These are phyloP conservation scores for Saccharomyces kudriavzevii DNA, from an alignment of 805 yeast genomes.

Conservation along the genomic window DNA sequence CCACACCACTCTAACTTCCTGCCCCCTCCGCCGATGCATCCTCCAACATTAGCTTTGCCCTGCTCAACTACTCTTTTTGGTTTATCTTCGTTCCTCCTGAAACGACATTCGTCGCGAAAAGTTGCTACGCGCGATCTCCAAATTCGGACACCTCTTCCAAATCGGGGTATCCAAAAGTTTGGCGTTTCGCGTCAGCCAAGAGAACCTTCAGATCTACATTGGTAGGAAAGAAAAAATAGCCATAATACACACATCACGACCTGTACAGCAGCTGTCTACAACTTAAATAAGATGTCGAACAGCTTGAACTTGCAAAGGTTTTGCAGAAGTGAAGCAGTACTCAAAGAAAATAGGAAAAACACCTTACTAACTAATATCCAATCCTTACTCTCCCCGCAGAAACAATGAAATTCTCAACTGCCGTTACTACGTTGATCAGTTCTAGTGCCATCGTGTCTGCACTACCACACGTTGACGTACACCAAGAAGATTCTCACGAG, in stretches of 20 bases:
- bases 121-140: not conserved
- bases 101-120: not conserved
- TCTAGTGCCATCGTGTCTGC: constrained; percentile 26
- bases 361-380: constrained; percentile 2
- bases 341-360: not conserved
- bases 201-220: not conserved
- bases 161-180: not conserved
- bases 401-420: constrained; percentile 30
- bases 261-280: not conserved
- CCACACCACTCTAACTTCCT: not conserved
- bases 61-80: not conserved
- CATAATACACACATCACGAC: not conserved
- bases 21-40: not conserved
- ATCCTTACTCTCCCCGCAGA: not conserved
- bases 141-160: not conserved
- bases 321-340: not conserved
- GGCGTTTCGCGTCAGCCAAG: not conserved
- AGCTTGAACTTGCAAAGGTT: not conserved
- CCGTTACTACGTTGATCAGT: constrained; percentile 25
- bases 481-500: constrained; percentile 29
- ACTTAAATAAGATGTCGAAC: not conserved
- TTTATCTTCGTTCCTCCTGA: not conserved
- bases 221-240: not conserved
- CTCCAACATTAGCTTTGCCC: not conserved
- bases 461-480: constrained; percentile 20